Evolutionary conservation across 768 basidiomycete genomes (phyloP).

Genomic region (Porphyrellus cyaneotinctus): DNA sequence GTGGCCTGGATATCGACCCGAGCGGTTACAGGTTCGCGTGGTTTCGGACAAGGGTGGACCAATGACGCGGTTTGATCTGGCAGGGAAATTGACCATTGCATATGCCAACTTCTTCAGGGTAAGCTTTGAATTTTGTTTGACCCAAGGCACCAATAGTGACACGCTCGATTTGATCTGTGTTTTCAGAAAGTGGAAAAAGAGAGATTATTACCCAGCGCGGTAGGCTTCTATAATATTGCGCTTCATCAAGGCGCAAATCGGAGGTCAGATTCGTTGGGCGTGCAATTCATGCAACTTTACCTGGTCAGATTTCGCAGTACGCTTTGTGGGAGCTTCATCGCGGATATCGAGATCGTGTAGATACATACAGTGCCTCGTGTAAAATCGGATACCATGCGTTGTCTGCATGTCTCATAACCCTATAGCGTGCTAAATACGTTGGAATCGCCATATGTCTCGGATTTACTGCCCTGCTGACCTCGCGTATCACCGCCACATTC

Average conservation of each 20-base stretch:
- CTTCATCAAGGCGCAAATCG: slow-evolving; percentile 1
- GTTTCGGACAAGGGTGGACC: neutral
- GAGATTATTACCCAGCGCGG: neutral
- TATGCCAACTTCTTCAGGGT: neutral
- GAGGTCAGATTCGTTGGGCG: neutral
- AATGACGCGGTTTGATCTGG: slow-evolving; percentile 6
- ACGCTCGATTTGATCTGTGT: neutral
- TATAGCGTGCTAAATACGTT: neutral
- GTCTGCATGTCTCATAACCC: neutral
- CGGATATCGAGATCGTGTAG: slow-evolving; percentile 12
- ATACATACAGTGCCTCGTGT: neutral
- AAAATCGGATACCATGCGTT: neutral
- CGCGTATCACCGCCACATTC: slow-evolving; percentile 2
- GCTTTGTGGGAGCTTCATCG: slow-evolving; percentile 1
- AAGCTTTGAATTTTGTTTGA: neutral
- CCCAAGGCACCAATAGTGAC: neutral
- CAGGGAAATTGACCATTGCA: neutral
- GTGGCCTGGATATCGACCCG: slow-evolving; percentile 9
- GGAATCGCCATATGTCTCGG: no score
- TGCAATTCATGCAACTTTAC: slow-evolving; percentile 8
- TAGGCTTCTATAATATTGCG: slow-evolving; percentile 6
- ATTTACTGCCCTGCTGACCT: neutral
- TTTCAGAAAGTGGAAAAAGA: neutral
- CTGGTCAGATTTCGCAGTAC: slow-evolving; percentile 2
- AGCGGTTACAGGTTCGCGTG: neutral